Evolutionary conservation across 2,329 filamentous ascomycete species (phyloP), one percentile per base, ranked within the genome.

Genomic region (Elsinoe perseae): DNA sequence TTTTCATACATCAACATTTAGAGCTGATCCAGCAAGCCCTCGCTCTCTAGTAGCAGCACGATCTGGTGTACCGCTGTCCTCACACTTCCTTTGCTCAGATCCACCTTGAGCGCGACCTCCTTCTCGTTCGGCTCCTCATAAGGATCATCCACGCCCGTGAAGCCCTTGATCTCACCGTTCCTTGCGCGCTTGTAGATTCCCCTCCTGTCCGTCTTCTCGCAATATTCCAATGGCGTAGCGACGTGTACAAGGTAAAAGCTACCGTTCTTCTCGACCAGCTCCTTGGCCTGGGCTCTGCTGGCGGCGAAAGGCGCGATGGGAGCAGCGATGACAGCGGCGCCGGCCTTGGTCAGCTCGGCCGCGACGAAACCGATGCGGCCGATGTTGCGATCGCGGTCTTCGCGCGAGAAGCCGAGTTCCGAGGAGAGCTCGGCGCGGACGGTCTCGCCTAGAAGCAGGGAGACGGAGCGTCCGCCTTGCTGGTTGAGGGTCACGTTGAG

Each of bases 401-500:
- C 85, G 62, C 84, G 84, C 74, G 84, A 90, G 83, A 97, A 98
- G 70, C 93, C 93, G 12, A 98, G 86, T 75, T 97, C 93, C 1
- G 89, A 87, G 9, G 89, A 95, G 50, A 98, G 84, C 76, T 97
- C 93, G 67, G 83, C 80, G 66, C 93, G 90, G 61, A 98, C 91
- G 5, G 89, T 97, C 76, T 98, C 93, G 66, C 93, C 93, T 58
- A 98, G 83, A 48, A 98, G 83, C 69, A 98, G 85, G 16, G 91
- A 95, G 57, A 97, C 93, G 61, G 90, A 88, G 58, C 93, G 89
- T 59, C 93, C 93, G 63, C 92, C 91, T 75, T 96, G 91, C 79
- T 98, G 92, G 81, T 97, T 97, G 62, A 98, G 83, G 0, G 92
- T 97, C 57, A 95, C 89, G 76, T 98, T 93, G 60, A 98, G 81